Evolutionary conservation across 2,329 filamentous ascomycete genomes (phyloP), one percentile per base, ranked within the genome.

Genomic region (Paramyrothecium roridum): DNA sequence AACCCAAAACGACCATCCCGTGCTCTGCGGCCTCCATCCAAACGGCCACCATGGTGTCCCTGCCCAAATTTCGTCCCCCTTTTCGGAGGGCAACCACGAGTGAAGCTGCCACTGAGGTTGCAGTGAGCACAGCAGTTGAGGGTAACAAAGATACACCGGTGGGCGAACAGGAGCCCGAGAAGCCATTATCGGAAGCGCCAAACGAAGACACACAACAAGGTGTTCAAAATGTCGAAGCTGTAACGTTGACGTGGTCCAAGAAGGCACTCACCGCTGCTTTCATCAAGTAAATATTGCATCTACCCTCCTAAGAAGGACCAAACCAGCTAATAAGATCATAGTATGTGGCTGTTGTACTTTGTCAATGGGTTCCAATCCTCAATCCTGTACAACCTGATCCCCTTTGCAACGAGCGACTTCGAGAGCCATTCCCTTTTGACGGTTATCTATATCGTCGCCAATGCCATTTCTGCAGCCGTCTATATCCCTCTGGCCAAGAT

Each of bases 401-500:
- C 79, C 3, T 83, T 73, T 57, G 74, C 77, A 17, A 79, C 79
- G n/a, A 82, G 78, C 62, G 74, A 72, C 21, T 86, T 80, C 57
- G 65, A 75, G 48, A 67, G 73, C 7, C 83, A 86, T 63, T 83
- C 81, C 8, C 71, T 85, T 11, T 67, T 83, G 20, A 75, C 78
- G 2, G 75, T 81, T 21, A 80, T 83, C 50, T 71, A 74, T 34
- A 79, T 86, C 45, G 76, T 87, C 1, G 70, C 81, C 4, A 75
- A 70, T 59, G 72, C 79, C 54, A 82, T 86, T 63, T 70, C 76
- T 61, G 85, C 83, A 37, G 81, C 85, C 8, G 76, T 83, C 23
- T 86, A 85, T 62, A 81, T 87, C 3, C 83, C 85, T 1, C 75
- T 86, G 65, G 67, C 85, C 34, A 88, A 87, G 65, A 72, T 86